Evolutionary conservation across 1,284 basidiomycete species (phyloP), one percentile per base, ranked within the genome.

Genomic region (Peniophora sp.): DNA sequence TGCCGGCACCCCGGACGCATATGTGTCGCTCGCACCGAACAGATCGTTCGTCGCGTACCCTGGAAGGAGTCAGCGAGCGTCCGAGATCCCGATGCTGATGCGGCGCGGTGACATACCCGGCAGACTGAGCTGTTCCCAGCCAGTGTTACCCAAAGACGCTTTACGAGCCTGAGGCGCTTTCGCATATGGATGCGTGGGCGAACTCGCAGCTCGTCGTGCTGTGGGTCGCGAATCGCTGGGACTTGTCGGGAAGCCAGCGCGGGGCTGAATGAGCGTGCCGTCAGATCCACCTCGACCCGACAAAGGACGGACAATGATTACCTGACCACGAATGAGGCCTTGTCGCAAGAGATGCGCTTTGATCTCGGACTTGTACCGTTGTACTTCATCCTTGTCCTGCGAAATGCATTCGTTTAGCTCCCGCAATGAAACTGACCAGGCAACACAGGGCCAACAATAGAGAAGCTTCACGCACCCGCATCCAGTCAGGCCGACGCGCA

Each of bases 341-440:
- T 79, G 81, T 55, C 81, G 73, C 46, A 83, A 83, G 50, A 90
- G 74, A 61, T 87, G 83, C 42, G 83, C 79, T 65, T 89, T 90
- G 66, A 90, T 90, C 52, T 79, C 75, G n/a, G 84, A 84, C 64
- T 88, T 89, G 73, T 88, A 89, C 42, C 73, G 75, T 58, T 88
- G 84, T 37, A 88, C 85, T n/a, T 79, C 79, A 57, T 83, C 79
- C 66, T 90, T 90, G 64, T 90, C 86, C 87, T 90, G 62, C 48
- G 51, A 39, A 56, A 54, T 47, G 48, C 49, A 55, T 47, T 60
- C 48, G 59, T 52, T 52, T 50, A 51, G 45, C 44, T 43, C 12
- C 34, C 12, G 42, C 45, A 50, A 43, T 46, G 37, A 14, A 24
- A 41, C 23, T 36, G 48, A 27, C 34, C 49, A 51, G 50, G 45